Evolutionary conservation across 1,139 yeast species (phyloP), one percentile per base, ranked within the genome.

Genomic region (Debaryomyces psychrophilus): DNA sequence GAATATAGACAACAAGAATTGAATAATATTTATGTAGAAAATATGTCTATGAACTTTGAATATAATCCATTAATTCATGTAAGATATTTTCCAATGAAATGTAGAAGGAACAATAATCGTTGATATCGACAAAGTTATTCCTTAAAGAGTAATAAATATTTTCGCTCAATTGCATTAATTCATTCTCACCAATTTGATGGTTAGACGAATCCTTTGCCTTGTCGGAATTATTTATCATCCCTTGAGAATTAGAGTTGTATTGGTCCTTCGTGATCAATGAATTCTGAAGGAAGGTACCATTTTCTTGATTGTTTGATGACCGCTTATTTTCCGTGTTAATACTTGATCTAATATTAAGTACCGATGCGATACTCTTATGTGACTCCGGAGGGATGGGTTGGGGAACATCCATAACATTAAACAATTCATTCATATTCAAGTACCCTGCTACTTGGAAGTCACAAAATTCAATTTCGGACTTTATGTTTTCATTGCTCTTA

Each of bases 91-190:
- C 79, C 55, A 73, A 66, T 27, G 74, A 67, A 34, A 71, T 60
- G 50, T 73, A 74, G 51, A 74, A 73, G 1, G 77, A 71, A 64
- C 79, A 74, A 47, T 73, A 74, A 50, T 74, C 79, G 50, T 72
- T 73, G 38, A 73, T 65, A 56, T 73, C 77, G 35, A 73, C 77
- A 55, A 67, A 73, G 49, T 74, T 74, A 55, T 74, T 73, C 37
- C 72, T 60, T 49, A 73, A 68, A 49, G 73, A 78, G 46, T 72
- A 74, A 45, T 63, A 61, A 20, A 74, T 71, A 52, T 73, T 73
- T 38, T 71, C 73, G 48, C 65, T 69, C 53, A 73, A 58, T 45
- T 70, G 68, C 26, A 55, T 48, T 44, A 73, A 56, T 43, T 73
- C 77, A 6, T 48, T 44, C 8, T 49, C 45, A 37, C 53, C 56